Evolutionary conservation across 306 rosid species (phyloP).

Genomic region (Comarum palustre): DNA sequence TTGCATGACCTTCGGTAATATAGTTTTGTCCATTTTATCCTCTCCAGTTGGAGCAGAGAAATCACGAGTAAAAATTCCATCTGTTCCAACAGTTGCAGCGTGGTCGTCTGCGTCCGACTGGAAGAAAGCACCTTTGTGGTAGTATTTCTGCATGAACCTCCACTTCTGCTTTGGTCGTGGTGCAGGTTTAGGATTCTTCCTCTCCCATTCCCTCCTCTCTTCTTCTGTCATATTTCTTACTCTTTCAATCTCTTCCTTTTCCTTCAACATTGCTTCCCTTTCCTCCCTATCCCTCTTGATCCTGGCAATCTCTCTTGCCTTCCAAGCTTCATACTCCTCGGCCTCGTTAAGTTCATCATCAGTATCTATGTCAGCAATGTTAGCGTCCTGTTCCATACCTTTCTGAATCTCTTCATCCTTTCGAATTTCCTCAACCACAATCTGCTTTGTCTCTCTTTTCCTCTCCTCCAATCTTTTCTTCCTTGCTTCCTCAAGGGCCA

Average conservation of each 20-base stretch:
- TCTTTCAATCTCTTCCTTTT: constrained; percentile 83
- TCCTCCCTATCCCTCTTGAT: constrained; percentile 92
- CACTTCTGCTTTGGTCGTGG: constrained; percentile 63
- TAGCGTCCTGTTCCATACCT: constrained; percentile 79
- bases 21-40: constrained; percentile 95
- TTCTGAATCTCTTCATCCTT: constrained; percentile 86
- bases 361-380: constrained; percentile 89
- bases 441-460: constrained; percentile 78
- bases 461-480: constrained; percentile 77
- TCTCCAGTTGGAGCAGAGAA: constrained; percentile 96
- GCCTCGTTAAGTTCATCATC: constrained; percentile 94
- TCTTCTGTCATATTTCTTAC: constrained; percentile 96
- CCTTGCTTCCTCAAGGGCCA: constrained; percentile 66
- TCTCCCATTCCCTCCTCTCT: constrained; percentile 98
- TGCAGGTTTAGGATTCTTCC: constrained; percentile 78
- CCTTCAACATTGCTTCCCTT: constrained; percentile 77
- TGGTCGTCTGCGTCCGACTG: constrained; percentile 58
- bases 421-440: constrained; percentile 89
- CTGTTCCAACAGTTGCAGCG: constrained; percentile 52
- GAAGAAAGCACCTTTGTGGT: constrained; percentile 94
- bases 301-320: constrained; percentile 85
- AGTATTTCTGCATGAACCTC: constrained; percentile 98
- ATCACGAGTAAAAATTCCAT: constrained; percentile 63
- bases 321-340: constrained; percentile 96
- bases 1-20: constrained; percentile 94